Base-by-base conservation (phyloP, 805 yeast species). In the Lachancea thermotolerans region DNA sequence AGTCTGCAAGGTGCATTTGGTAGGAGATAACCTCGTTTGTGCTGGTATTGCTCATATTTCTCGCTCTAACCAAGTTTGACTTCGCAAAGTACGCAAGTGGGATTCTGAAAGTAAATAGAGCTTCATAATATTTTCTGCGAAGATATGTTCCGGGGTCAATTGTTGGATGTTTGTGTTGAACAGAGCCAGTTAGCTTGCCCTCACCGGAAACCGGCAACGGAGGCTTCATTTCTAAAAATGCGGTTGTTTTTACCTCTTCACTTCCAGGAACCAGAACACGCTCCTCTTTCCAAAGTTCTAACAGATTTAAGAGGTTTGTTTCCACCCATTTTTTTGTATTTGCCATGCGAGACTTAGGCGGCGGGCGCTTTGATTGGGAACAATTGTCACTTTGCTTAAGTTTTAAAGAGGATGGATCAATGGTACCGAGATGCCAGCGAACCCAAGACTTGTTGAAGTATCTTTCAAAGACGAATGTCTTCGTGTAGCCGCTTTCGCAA, bases 51-150 rank as follows among this genome's bases (percentile, higher is more conserved):
- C 79, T 74, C 50, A 78, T 56, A 17, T 69, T 69, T 39, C 60
- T 66, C 41, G 77, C 59, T 42, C 82, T 59, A 10, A 73, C 58
- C 33, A 79, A 58, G 4, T 76, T 72, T 0, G 81, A 75, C 50
- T 79, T 79, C 5, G 67, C 61, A 62, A 74, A 65, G 56, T 66
- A 67, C 0, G 68, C 67, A 16, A 69, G 35, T 2, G 72, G 70
- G 0, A 65, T 55, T n/a, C 63, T 57, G 4, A 65, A 38, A 11
- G 61, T 56, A 46, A 64, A 71, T 6, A 71, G 50, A 4, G 64
- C 56, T 5, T 64, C 65, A 40, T 64, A 68, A 42, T 71, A 71
- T 44, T 63, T 66, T 3, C 56, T 45, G 18, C 52, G 51, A n/a
- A 64, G 42, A 42, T 60, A 65, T 2, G 21, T 42, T 34, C 48